Base-by-base conservation (phyloP, 1,284 basidiomycete species). In the Fomitopsis schrenkii region DNA sequence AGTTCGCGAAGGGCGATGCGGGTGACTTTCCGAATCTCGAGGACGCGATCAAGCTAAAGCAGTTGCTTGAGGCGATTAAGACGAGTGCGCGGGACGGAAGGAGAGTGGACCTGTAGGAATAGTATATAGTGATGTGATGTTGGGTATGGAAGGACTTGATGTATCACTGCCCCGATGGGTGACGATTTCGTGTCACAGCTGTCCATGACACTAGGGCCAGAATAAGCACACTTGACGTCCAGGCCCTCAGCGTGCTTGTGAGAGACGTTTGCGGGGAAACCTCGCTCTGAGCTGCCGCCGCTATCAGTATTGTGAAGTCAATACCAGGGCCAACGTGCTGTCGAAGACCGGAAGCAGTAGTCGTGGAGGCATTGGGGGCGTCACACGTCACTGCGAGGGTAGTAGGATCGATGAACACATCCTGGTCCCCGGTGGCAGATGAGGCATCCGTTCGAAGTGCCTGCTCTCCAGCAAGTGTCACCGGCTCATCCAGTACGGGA, bases 131-230 rank as follows among this genome's bases (percentile, higher is more conserved):
- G n/a, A 40, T 14, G 38, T 12, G 3, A 8, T 38, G 17, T 7
- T 33, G 50, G 50, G 30, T 46, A 38, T 3, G 6, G n/a, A 19
- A 10, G 7, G 44, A 17, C 44, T 46, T 46, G 44, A 46, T 9
- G 44, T 19, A 28, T 54, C 45, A 52, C 8, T 53, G 17, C 36
- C 41, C 14, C 10, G 19, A 22, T 26, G 36, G n/a, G n/a, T 9
- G n/a, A 19, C 36, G 33, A 38, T 44, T 57, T 17, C 59, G 33
- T 40, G 28, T 45, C 30, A 55, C 41, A 35, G 52, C 58, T 19
- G 76, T 75, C 75, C 74, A 80, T 5, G 73, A 74, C 1, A 76
- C 72, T 2, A 80, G 67, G 2, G 62, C 62, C 5, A 74, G 71
- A 3, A 80, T 61, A 44, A 77, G 38, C 5, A 66, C 66, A 5